phyloP scores from a whole-genome alignment of 306 rosid species.

The Fragaria iinumae region DNA sequence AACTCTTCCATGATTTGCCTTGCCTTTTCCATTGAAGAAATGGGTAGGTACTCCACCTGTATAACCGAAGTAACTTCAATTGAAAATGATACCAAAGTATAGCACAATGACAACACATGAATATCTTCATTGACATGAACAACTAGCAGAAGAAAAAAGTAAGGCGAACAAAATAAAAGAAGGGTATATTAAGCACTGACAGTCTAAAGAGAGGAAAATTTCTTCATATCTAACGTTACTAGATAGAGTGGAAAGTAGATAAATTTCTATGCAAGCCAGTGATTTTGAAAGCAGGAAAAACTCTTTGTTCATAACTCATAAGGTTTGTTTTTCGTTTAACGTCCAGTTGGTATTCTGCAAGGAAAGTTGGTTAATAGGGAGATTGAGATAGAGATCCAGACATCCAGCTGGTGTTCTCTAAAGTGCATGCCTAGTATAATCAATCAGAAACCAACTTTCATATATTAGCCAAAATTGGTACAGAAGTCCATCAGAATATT shows the following conservation, averaged over 20 bases:
- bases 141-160: background rate
- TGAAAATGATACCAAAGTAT: background rate
- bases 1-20: constrained; percentile 78
- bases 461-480: background rate
- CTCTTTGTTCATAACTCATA: too few relatives aligned
- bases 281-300: too few relatives aligned
- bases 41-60: constrained; percentile 85
- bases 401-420: background rate
- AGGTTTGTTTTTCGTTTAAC: too few relatives aligned
- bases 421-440: background rate
- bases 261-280: background rate
- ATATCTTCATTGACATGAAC: background rate
- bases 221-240: background rate
- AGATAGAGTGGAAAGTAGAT: background rate
- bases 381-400: background rate
- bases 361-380: background rate
- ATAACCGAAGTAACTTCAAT: constrained; percentile 6
- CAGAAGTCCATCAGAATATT: background rate
- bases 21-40: constrained; percentile 74
- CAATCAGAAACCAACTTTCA: background rate
- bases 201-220: background rate
- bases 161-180: background rate
- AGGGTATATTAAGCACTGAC: background rate
- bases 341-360: background rate
- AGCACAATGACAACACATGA: background rate